These are phyloP conservation scores for Amoebophrya sp. DNA, from an alignment of 169 alveolate species.

Conservation along the genomic window DNA sequence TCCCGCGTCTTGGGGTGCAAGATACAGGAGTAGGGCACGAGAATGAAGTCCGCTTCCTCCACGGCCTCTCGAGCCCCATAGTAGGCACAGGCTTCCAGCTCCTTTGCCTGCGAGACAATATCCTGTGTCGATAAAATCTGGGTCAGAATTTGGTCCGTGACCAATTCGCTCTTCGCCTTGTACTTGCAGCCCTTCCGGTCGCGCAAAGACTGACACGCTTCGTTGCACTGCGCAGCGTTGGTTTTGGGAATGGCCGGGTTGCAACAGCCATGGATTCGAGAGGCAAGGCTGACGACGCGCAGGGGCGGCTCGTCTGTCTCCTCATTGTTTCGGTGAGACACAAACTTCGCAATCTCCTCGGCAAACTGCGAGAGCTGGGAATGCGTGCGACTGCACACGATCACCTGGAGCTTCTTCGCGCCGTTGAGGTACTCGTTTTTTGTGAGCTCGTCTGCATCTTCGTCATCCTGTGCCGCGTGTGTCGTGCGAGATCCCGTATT, in stretches of 20 bases:
- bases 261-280: background rate
- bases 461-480: no score
- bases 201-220: background rate
- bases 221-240: background rate
- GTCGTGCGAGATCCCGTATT: no score
- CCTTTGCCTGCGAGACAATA: background rate
- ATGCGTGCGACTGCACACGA: conserved; percentile 9
- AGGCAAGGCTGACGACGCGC: background rate
- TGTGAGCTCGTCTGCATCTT: no score
- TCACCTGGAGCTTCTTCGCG: background rate
- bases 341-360: background rate
- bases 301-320: background rate
- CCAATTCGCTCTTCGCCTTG: background rate
- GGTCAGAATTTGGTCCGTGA: background rate
- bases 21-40: background rate
- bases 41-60: background rate
- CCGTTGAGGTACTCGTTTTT: no score
- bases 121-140: background rate
- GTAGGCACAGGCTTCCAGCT: background rate
- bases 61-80: background rate
- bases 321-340: background rate
- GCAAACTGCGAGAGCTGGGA: background rate
- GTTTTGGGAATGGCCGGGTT: background rate
- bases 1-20: background rate
- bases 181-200: background rate